Percentiles rank a stretch among this genome's conserved stretches.
Conservation (phyloP, 2,329 filamentous ascomycete species). For the Claviceps quebecensis region DNA sequence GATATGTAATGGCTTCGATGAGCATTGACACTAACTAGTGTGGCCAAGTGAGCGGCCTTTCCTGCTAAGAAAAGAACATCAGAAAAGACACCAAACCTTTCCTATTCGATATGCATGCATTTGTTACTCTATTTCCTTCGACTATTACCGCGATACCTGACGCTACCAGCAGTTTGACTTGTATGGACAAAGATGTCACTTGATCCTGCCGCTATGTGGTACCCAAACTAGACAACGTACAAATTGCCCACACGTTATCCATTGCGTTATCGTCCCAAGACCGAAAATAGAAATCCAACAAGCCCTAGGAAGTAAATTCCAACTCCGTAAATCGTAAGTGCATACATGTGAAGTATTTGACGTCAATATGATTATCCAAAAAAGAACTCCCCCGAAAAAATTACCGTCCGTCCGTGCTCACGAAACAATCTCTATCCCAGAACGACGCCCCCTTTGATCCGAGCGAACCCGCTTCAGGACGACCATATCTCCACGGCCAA, state of each 20-base stretch:
- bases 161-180: no score
- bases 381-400: background rate
- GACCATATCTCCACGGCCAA: conserved; percentile 44
- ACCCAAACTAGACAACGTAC: background rate
- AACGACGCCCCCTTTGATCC: conserved; percentile 19
- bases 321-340: background rate
- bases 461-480: conserved; percentile 34
- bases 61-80: no score
- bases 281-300: no score
- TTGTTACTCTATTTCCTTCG: no score
- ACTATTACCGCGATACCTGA: no score
- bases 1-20: no score
- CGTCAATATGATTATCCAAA: background rate
- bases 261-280: no score
- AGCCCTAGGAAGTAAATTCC: background rate
- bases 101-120: no score
- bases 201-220: background rate
- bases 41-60: no score
- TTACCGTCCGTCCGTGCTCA: background rate
- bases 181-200: background rate
- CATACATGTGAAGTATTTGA: background rate
- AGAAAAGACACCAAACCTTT: no score
- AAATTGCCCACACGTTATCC: no score
- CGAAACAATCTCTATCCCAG: background rate
- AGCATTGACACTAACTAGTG: no score